phyloP scores from a whole-genome alignment of 139 green algal genomes.

The Eudorina sp. region DNA sequence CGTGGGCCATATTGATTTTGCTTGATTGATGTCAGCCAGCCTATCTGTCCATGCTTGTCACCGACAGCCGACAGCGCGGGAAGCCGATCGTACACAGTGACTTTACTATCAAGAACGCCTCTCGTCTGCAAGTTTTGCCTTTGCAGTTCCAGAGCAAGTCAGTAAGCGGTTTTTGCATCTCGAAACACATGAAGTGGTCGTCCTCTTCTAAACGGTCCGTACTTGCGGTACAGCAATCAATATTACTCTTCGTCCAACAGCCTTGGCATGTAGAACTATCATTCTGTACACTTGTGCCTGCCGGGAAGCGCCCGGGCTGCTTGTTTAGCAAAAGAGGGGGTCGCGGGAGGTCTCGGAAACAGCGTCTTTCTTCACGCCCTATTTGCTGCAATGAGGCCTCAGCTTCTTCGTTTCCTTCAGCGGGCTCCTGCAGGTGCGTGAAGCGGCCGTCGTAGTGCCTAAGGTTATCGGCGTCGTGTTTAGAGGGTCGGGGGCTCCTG shows the following conservation, averaged over 20 bases:
- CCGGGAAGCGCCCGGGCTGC: background rate
- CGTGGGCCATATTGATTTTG: background rate
- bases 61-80: background rate
- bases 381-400: slow-evolving; percentile 28
- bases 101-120: too few species aligned
- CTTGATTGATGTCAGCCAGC: background rate
- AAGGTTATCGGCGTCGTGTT: background rate
- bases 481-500: background rate
- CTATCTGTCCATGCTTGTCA: background rate
- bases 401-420: slow-evolving; percentile 45
- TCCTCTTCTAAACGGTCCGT: too few species aligned
- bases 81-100: background rate
- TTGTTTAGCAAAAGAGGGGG: background rate
- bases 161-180: too few species aligned
- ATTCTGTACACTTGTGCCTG: too few species aligned
- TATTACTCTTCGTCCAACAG: too few species aligned
- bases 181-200: too few species aligned
- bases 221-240: too few species aligned
- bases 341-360: slow-evolving; percentile 39
- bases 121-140: too few species aligned
- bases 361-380: background rate
- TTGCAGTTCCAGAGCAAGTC: too few species aligned
- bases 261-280: too few species aligned
- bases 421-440: slow-evolving; percentile 38
- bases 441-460: background rate